Percentiles rank a stretch among this genome's conserved stretches.
phyloP scores from a whole-genome alignment of 257 asterid species.

The Rubia yunnanensis region DNA sequence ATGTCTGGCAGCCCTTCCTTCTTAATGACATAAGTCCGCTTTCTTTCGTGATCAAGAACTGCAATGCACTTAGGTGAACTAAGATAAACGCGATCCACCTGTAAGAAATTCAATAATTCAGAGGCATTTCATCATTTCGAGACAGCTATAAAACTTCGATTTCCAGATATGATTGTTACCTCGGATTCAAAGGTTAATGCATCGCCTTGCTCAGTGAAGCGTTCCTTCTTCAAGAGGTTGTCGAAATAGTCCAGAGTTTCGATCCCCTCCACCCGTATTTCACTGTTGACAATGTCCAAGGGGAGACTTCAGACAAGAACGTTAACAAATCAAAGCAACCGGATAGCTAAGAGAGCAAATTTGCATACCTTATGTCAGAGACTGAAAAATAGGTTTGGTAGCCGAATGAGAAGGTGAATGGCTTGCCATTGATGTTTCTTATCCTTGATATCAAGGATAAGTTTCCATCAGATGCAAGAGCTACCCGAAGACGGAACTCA shows the following conservation, averaged over 20 bases:
- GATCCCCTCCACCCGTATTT: conserved; percentile 85
- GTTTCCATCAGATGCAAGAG: conserved; percentile 71
- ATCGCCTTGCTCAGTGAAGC: conserved; percentile 91
- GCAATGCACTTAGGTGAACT: conserved; percentile 59
- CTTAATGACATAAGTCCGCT: conserved; percentile 66
- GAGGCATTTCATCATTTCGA: neutral
- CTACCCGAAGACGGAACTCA: conserved; percentile 74
- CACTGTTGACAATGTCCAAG: conserved; percentile 37
- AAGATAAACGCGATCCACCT: conserved; percentile 87
- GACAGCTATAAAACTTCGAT: neutral
- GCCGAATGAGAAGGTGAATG: conserved; percentile 84
- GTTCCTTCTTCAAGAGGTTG: conserved; percentile 66
- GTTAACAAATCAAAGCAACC: neutral
- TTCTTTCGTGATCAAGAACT: conserved; percentile 83
- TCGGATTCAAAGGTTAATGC: conserved; percentile 93
- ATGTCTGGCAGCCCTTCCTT: conserved; percentile 88
- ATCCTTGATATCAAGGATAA: conserved; percentile 72
- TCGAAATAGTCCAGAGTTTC: conserved; percentile 91
- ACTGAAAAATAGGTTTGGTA: conserved; percentile 77
- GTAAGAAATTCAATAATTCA: conserved; percentile 14
- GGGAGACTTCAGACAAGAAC: neutral
- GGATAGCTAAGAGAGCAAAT: neutral
- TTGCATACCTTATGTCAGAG: conserved; percentile 80
- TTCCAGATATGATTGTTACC: conserved; percentile 30
- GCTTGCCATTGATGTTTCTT: conserved; percentile 76